These are phyloP conservation scores for Myriosclerotinia scirpicola DNA, from an alignment of 2,329 filamentous ascomycete species.

Conservation along the genomic window DNA sequence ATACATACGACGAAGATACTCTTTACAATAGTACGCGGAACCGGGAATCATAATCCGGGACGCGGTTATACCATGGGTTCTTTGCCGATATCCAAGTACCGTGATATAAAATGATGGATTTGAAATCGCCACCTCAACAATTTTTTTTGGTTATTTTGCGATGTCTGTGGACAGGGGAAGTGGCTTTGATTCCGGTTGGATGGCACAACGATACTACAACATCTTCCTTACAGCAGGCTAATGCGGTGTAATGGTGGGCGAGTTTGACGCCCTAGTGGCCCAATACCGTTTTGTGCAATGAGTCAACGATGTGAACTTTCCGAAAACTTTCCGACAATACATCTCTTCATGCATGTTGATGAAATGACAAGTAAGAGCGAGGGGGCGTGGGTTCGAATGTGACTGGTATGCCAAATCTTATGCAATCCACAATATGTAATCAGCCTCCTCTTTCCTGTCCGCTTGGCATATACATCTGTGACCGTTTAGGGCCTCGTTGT, in stretches of 20 bases:
- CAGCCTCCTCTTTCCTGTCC: not conserved
- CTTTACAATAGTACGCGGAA: conserved; percentile 3
- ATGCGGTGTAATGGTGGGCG: conserved; percentile 21
- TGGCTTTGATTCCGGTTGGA: conserved; percentile 15
- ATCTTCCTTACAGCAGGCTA: conserved; percentile 9
- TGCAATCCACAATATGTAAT: not conserved
- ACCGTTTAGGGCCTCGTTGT: not conserved
- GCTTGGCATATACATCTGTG: not conserved
- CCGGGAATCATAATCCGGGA: not conserved
- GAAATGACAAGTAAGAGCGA: not conserved
- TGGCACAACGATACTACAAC: not conserved
- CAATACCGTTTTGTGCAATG: conserved; percentile 7
- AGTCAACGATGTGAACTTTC: not conserved
- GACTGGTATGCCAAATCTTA: not conserved
- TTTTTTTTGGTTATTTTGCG: not conserved
- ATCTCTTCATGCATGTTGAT: conserved; percentile 7
- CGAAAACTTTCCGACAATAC: conserved; percentile 1
- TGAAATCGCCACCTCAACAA: conserved; percentile 1
- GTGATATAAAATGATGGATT: conserved; percentile 8
- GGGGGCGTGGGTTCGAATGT: not conserved
- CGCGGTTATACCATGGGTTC: conserved; percentile 1
- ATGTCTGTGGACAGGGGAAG: conserved; percentile 2
- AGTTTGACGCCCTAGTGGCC: conserved; percentile 5
- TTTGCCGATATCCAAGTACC: not conserved
- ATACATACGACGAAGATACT: not conserved